Evolutionary conservation across 495 filamentous ascomycete species (phyloP), one percentile per base, ranked within the genome.

Genomic region (Penicillium fimorum): DNA sequence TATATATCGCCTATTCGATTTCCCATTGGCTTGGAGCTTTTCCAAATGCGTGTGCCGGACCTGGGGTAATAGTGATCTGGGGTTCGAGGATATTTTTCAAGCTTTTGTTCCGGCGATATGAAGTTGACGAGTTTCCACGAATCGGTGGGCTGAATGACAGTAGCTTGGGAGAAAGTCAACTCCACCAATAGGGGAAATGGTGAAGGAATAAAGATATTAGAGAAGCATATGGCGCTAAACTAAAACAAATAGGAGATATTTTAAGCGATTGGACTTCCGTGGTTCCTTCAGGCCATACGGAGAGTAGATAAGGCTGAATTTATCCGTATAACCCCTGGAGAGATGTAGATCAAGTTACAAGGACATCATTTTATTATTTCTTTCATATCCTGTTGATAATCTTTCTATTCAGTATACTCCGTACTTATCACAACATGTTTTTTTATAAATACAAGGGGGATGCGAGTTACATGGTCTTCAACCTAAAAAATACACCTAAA

Each of bases 81-180:
- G 70, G 69, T 71, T 72, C 69, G 67, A 72, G 70, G 69, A 72
- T 71, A 67, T 71, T 68, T 46, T 40, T 41, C n/a, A 18, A 40
- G 48, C 18, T 67, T 30, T 9, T 70, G 59, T 60, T 47, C 64
- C 63, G 62, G 49, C 29, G 53, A 35, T 30, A 57, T 50, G 43
- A 49, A 43, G 55, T 44, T 5, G 41, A 43, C 44, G 8, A 12
- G 51, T 62, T 73, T 72, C 72, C 72, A 75, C 72, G 66, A 75
- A 75, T 75, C 66, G 69, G 41, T 52, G 38, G 33, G 25, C n/a
- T 17, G 30, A 25, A 15, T 32, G 33, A 25, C 25, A 35, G 54
- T 47, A 38, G 47, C 48, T 45, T 54, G 51, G 58, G 62, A 59
- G 47, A 64, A 66, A 60, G 32, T 61, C 37, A 45, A 63, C 46